Conservation (phyloP, 2,329 filamentous ascomycete genomes). For the Alternaria ventricosa region DNA sequence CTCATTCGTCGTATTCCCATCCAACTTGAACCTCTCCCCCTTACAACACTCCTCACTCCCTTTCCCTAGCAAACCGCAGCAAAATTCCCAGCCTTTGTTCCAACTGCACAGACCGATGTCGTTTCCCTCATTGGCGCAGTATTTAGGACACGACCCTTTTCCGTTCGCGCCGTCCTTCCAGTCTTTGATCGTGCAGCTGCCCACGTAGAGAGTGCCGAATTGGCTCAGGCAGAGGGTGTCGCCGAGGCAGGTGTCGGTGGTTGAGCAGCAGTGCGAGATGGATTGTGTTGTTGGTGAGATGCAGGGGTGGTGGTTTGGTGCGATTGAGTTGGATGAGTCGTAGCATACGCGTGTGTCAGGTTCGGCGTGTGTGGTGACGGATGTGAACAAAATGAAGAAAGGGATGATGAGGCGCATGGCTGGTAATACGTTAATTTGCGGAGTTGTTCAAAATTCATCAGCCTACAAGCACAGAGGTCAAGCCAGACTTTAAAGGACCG, state of each 20-base stretch:
- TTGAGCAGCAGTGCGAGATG: constrained; percentile 2
- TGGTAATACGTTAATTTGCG: neutral
- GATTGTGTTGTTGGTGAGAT: neutral
- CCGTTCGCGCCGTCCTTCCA: neutral
- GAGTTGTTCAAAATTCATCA: neutral
- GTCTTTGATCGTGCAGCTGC: constrained; percentile 1
- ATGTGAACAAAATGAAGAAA: neutral
- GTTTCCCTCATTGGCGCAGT: neutral
- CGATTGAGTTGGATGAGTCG: neutral
- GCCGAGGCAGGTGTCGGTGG: neutral
- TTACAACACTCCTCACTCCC: neutral
- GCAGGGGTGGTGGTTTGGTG: neutral
- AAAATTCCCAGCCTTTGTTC: neutral
- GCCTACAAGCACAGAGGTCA: neutral
- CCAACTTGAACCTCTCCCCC: neutral
- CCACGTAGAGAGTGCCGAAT: constrained; percentile 3
- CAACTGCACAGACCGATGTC: neutral
- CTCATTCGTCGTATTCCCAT: neutral
- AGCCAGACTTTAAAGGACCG: neutral
- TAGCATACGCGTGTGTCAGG: neutral
- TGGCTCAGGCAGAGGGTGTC: constrained; percentile 2
- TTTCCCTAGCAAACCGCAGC: neutral
- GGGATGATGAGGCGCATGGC: neutral
- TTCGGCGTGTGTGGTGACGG: neutral
- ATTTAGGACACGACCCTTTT: neutral